Evolutionary conservation across 1,284 basidiomycete species (phyloP).

Genomic region (Rhodotorula sp.): DNA sequence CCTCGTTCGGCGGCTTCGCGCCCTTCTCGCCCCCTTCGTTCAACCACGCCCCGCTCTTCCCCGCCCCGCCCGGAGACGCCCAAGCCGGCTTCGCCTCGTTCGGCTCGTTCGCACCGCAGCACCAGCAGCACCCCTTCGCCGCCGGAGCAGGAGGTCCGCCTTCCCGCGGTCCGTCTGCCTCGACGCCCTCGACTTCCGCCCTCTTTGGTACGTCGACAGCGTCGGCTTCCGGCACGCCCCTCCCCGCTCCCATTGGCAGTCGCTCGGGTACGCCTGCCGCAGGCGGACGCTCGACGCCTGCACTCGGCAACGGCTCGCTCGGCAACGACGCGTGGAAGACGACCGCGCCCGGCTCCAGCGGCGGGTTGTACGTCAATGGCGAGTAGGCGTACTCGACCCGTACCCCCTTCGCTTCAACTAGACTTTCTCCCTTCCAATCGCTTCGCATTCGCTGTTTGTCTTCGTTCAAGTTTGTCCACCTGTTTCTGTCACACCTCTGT

Average conservation of each 20-base stretch:
- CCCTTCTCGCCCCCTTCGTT: constrained; percentile 37
- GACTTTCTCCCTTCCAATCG: too few relatives aligned
- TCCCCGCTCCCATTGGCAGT: constrained; percentile 28
- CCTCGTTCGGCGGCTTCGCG: constrained; percentile 31
- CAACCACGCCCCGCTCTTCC: constrained; percentile 32
- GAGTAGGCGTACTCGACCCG: too few relatives aligned
- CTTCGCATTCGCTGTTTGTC: not conserved
- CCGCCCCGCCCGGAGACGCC: constrained; percentile 2
- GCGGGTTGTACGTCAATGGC: not conserved
- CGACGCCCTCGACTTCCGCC: constrained; percentile 6
- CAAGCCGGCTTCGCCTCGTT: not conserved
- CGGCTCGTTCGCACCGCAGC: not conserved
- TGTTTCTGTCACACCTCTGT: not conserved
- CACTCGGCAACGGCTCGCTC: constrained; percentile 31
- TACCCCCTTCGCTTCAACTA: too few relatives aligned
- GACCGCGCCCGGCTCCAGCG: constrained; percentile 1
- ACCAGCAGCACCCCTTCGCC: not conserved
- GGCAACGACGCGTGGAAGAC: constrained; percentile 27
- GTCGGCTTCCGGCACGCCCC: too few relatives aligned
- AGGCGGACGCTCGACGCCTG: constrained; percentile 5
- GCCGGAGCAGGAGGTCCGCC: not conserved
- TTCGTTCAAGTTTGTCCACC: not conserved
- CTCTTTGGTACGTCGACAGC: constrained; percentile 12
- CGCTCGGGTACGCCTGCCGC: constrained; percentile 21
- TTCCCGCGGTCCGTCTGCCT: not conserved